Evolutionary conservation across 345 rosid genomes (phyloP).

Genomic region (Luvunga scandens): DNA sequence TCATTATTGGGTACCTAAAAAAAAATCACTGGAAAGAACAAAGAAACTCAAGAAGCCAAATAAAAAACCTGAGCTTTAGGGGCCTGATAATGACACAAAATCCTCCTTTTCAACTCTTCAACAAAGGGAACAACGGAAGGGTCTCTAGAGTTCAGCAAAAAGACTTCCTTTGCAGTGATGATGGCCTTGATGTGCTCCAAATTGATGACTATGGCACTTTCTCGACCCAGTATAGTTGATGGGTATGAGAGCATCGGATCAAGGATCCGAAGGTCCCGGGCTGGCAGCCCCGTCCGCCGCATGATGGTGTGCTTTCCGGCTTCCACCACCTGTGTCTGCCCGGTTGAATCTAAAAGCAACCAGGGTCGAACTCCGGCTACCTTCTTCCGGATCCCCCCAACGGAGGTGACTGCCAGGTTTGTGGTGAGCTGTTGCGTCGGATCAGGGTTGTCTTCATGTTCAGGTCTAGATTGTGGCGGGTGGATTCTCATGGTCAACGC

Average conservation of each 20-base stretch:
- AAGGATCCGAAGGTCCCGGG: constrained; percentile 83
- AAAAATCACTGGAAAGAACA: neutral
- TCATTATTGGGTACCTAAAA: neutral
- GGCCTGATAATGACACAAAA: constrained; percentile 56
- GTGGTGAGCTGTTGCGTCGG: constrained; percentile 9
- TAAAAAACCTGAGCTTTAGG: constrained; percentile 58
- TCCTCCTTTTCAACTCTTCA: constrained; percentile 62
- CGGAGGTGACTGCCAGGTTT: constrained; percentile 20
- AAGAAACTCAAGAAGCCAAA: neutral
- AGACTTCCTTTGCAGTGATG: constrained; percentile 79
- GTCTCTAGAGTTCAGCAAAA: constrained; percentile 74
- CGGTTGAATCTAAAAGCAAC: constrained; percentile 59
- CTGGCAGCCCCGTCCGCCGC: constrained; percentile 88
- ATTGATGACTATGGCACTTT: constrained; percentile 81
- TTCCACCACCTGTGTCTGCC: constrained; percentile 51
- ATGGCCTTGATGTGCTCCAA: constrained; percentile 93
- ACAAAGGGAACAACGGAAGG: constrained; percentile 76
- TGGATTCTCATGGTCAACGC: constrained; percentile 29
- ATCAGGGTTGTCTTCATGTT: constrained; percentile 33
- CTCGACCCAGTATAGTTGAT: constrained; percentile 80
- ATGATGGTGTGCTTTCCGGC: constrained; percentile 82
- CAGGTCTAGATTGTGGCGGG: constrained; percentile 10
- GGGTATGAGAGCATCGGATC: constrained; percentile 95
- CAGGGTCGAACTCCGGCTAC: constrained; percentile 62
- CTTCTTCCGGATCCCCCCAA: constrained; percentile 50